phyloP scores from a whole-genome alignment of 2,329 filamentous ascomycete species.

The Coniella vitis region DNA sequence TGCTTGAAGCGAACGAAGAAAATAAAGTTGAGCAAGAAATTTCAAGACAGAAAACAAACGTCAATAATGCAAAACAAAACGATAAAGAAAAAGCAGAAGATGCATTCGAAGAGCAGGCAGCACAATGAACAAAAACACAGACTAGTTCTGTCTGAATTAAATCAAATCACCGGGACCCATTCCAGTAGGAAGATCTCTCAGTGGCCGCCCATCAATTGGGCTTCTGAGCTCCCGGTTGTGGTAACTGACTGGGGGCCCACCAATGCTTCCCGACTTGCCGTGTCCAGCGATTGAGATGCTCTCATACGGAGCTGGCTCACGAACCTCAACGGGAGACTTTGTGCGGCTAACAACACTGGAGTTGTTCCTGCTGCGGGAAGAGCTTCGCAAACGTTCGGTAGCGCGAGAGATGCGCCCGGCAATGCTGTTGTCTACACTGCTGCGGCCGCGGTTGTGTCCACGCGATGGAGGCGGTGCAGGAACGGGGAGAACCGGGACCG shows the following conservation, averaged over 20 bases:
- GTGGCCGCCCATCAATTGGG: conserved; percentile 18
- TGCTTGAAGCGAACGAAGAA: conserved; percentile 20
- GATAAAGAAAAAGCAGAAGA: background rate
- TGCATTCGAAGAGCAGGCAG: background rate
- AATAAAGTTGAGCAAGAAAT: conserved; percentile 8
- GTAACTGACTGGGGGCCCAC: conserved; percentile 31
- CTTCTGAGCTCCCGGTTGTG: conserved; percentile 32
- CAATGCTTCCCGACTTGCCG: conserved; percentile 15
- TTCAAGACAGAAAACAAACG: background rate
- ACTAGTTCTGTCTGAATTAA: conserved; percentile 32
- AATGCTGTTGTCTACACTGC: conserved; percentile 45
- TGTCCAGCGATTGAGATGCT: conserved; percentile 25
- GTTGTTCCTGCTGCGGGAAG: conserved; percentile 48
- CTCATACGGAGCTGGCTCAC: conserved; percentile 30
- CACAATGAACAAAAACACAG: background rate
- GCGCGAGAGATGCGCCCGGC: conserved; percentile 49
- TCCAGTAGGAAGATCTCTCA: conserved; percentile 17
- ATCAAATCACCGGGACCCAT: conserved; percentile 26
- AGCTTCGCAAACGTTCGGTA: conserved; percentile 54
- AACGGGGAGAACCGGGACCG: conserved; percentile 38
- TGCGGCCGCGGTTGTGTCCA: conserved; percentile 51
- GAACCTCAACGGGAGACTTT: conserved; percentile 30
- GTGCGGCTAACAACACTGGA: conserved; percentile 27
- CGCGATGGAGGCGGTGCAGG: conserved; percentile 35
- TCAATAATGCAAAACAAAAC: conserved; percentile 6